Percentiles rank a stretch among this genome's conserved stretches.
These are phyloP conservation scores for Blastosporella zonata DNA, from an alignment of 1,284 basidiomycete species.

Conservation along the genomic window DNA sequence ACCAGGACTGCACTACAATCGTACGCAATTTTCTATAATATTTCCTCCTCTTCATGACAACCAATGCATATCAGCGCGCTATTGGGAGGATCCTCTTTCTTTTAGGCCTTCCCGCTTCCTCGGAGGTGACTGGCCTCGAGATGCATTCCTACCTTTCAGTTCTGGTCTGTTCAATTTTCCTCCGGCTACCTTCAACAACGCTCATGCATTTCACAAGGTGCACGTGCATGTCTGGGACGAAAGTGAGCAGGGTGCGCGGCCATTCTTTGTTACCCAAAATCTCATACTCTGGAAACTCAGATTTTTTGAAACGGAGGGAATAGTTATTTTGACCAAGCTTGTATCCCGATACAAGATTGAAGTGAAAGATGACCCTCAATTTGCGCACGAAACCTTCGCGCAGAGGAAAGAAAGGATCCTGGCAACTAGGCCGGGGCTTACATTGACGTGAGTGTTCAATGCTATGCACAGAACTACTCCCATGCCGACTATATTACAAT, in stretches of 20 bases:
- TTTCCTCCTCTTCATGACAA: background rate
- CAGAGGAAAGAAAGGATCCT: constrained; percentile 42
- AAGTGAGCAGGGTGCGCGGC: constrained; percentile 30
- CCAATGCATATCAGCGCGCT: constrained; percentile 15
- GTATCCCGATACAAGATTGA: constrained; percentile 46
- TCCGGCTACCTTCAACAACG: background rate
- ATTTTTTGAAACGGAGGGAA: constrained; percentile 47
- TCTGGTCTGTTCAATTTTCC: constrained; percentile 32
- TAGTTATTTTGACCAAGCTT: constrained; percentile 47
- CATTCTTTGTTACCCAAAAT: background rate
- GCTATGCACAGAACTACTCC: constrained; percentile 1
- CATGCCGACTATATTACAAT: background rate
- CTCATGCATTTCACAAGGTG: constrained; percentile 24
- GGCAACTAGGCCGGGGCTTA: constrained; percentile 31
- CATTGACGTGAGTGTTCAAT: constrained; percentile 36
- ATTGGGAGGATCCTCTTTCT: constrained; percentile 20
- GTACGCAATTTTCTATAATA: constrained; percentile 7
- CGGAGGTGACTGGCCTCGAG: constrained; percentile 20
- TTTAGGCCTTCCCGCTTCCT: constrained; percentile 23
- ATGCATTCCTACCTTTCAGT: constrained; percentile 26
- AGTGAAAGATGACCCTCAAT: constrained; percentile 49
- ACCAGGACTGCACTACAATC: constrained; percentile 35
- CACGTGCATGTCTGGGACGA: constrained; percentile 51
- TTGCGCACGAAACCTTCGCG: constrained; percentile 43
- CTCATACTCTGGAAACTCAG: constrained; percentile 22